Evolutionary conservation across 306 rosid genomes (phyloP), one percentile per base, ranked within the genome.

Genomic region (Glycine tomentella): DNA sequence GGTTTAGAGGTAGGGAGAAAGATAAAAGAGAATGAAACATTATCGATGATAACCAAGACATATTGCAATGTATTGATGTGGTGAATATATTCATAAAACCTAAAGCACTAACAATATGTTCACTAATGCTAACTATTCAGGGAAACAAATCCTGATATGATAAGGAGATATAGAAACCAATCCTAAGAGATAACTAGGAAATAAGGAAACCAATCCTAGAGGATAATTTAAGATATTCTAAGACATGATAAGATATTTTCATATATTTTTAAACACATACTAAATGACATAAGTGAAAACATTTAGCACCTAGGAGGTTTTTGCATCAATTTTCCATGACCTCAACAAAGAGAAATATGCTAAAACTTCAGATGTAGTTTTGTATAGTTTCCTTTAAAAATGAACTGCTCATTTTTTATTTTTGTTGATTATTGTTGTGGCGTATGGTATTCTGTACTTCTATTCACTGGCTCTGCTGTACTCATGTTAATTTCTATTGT

Each of bases 331-430:
- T 7, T 7, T 69, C 56, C 40, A 10, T 31, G 69, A 49, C 51
- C 52, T 58, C 42, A 12, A 59, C 38, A 8, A 70, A 80, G 53
- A 69, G 33, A 57, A 52, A 48, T 36, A 70, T 50, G 15, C 52
- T 46, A 48, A 15, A 70, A 48, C 7, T 70, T n/a, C 15, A 45
- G 14, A 55, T 68, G 33, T 9, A 20, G 3, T 53, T 44, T 40
- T 77, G 4, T 25, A 2, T 25, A 25, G 31, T 25, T 25, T 25
- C 31, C 31, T 25, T 25, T 25, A 25, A 25, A 25, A 25, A 25
- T 25, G 31, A 25, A 25, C 2, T 25, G 31, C 31, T 25, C 31
- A 25, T 25, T 25, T 25, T 25, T 25, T 25, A 25, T 25, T 25
- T 25, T 25, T 25, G 2, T 25, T 0, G 31, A 25, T 25, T 25